Evolutionary conservation across 2,329 filamentous ascomycete species (phyloP).

Genomic region (Cryphonectria nitschkei): DNA sequence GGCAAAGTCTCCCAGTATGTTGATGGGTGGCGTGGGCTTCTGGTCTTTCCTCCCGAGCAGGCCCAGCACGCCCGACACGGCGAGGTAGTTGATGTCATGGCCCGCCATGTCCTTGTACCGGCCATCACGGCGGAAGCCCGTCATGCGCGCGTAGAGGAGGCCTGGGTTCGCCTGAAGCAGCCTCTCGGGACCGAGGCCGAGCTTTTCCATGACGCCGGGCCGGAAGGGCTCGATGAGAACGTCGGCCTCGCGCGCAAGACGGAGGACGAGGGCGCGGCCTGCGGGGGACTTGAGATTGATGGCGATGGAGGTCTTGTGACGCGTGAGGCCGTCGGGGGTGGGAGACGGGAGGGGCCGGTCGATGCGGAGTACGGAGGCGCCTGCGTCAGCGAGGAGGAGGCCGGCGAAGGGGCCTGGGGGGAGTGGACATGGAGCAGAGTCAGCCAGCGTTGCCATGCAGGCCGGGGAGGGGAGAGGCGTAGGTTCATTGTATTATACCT

Average conservation of each 20-base stretch:
- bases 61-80: slow-evolving; percentile 77
- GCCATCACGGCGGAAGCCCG: slow-evolving; percentile 86
- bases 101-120: slow-evolving; percentile 87
- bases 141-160: slow-evolving; percentile 83
- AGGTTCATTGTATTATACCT: slow-evolving; percentile 43
- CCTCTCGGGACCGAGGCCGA: slow-evolving; percentile 73
- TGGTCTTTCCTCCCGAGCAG: slow-evolving; percentile 73
- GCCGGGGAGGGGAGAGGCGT: not conserved
- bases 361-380: slow-evolving; percentile 84
- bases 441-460: slow-evolving; percentile 12
- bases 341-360: slow-evolving; percentile 62
- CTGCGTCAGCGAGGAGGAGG: slow-evolving; percentile 86
- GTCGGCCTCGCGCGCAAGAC: slow-evolving; percentile 67
- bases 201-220: slow-evolving; percentile 84
- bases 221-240: slow-evolving; percentile 92
- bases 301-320: slow-evolving; percentile 79
- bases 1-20: slow-evolving; percentile 88
- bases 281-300: slow-evolving; percentile 73
- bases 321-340: slow-evolving; percentile 73
- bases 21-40: slow-evolving; percentile 78
- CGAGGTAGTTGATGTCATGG: slow-evolving; percentile 96
- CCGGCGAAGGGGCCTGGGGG: slow-evolving; percentile 78
- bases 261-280: slow-evolving; percentile 68
- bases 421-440: slow-evolving; percentile 39
- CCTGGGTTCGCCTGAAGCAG: slow-evolving; percentile 70